These are phyloP conservation scores for Boletus sp. DNA, from an alignment of 768 basidiomycete genomes.

Conservation along the genomic window DNA sequence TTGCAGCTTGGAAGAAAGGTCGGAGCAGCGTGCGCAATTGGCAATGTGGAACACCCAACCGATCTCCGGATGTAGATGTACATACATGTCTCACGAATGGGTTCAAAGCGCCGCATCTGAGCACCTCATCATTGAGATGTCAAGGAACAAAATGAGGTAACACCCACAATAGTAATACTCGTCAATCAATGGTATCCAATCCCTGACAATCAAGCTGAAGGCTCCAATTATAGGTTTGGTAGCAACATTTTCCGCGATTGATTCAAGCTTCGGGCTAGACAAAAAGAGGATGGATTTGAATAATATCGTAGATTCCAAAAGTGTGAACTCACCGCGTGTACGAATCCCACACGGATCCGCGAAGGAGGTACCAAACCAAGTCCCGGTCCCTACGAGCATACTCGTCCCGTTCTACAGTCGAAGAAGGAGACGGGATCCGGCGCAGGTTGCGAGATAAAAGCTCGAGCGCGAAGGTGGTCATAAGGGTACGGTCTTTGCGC, in stretches of 20 bases:
- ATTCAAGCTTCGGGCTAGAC: conserved; percentile 73
- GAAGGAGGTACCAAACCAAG: conserved; percentile 79
- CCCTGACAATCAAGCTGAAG: conserved; percentile 65
- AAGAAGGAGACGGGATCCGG: conserved; percentile 57
- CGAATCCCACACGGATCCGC: conserved; percentile 80
- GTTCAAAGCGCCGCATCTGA: conserved; percentile 45
- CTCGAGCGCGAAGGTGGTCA: conserved; percentile 64
- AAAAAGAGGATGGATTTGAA: background rate
- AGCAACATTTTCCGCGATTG: conserved; percentile 52
- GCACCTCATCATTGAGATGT: conserved; percentile 3
- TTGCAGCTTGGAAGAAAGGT: background rate
- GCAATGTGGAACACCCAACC: background rate
- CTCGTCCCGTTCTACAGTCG: conserved; percentile 66
- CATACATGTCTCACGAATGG: background rate
- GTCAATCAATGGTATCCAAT: conserved; percentile 87
- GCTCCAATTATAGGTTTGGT: conserved; percentile 64
- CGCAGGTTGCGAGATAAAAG: conserved; percentile 74
- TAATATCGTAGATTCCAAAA: background rate
- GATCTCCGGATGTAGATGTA: conserved; percentile 3
- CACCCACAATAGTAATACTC: conserved; percentile 87
- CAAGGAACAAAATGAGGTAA: background rate
- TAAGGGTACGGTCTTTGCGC: conserved; percentile 53
- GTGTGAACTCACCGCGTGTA: conserved; percentile 58
- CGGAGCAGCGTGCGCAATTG: background rate
- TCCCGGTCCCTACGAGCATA: conserved; percentile 81